Base-by-base conservation (phyloP, 2,329 filamentous ascomycete genomes). In the Penicillium carneum region DNA sequence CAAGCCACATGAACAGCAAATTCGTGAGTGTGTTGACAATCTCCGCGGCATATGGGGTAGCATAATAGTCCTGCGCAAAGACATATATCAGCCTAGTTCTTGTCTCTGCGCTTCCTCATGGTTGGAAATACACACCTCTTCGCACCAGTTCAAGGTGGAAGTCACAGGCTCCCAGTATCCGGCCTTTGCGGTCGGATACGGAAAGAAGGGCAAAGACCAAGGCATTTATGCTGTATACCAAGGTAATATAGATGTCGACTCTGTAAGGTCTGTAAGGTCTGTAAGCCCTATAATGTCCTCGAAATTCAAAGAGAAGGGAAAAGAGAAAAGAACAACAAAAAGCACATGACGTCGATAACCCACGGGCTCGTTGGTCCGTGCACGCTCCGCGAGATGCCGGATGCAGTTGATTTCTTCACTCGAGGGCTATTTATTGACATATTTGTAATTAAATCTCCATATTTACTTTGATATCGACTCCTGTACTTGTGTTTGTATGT, bases 21-120 rank as follows among this genome's bases (percentile, higher is more conserved):
- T 97, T 97, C 36, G 92, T 97, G 34, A 93, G 71, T 3, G 91
- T 91, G 78, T 91, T 94, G 73, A 92, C 86, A 47, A 93, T 87
- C 74, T 93, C 91, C 38, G 91, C 91, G 47, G 87, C 85, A 73
- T 93, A 93, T 45, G 85, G 82, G 4, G 90, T 93, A 39, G 89
- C 87, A 80, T 90, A 90, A 77, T 90, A 90, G 66, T 92, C 90
- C 86, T 93, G 53, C 4, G 7, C 1, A 47, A 6, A 80, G 69
- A 18, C 36, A 23, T 49, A 31, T 56, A 18, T 59, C 41, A 56
- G 56, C 31, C 18, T 36, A 2, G 8, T 31, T 56, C 29, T 20
- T 34, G 12, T 33, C 6, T 12, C 6, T 51, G 20, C 8, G 20
- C 12, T 23, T 23, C 33, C 16, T 23, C 20, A 12, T 18, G 16